A percentile compares a stretch with the other conserved stretches of the same genome.
These are phyloP conservation scores for Saccharum spontaneum DNA, from an alignment of 176 grass and related monocot genomes.

Conservation along the genomic window DNA sequence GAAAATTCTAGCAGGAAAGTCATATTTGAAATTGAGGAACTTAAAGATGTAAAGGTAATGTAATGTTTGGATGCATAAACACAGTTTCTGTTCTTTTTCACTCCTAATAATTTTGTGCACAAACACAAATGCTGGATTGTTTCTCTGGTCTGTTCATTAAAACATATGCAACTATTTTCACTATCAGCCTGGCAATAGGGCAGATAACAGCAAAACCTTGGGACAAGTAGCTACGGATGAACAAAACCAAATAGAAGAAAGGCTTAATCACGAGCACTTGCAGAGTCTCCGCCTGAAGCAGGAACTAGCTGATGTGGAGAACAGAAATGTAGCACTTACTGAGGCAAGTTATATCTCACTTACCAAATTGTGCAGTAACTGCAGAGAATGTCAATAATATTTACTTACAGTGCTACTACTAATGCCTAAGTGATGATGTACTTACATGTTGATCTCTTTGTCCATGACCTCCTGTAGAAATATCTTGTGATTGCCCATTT, in stretches of 20 bases:
- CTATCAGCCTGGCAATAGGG: slow-evolving; percentile 63
- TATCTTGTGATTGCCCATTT: not conserved
- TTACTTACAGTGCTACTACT: not conserved
- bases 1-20: slow-evolving; percentile 49
- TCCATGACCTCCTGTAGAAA: not conserved
- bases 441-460: not conserved
- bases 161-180: not conserved
- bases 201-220: slow-evolving; percentile 44
- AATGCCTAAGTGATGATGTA: slow-evolving; percentile 1
- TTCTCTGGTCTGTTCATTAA: slow-evolving; percentile 1
- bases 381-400: not conserved
- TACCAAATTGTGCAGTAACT: not conserved
- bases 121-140: not conserved
- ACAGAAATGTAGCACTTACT: slow-evolving; percentile 70
- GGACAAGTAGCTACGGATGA: slow-evolving; percentile 49
- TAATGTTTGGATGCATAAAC: slow-evolving; percentile 43
- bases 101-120: not conserved
- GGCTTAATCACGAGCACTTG: slow-evolving; percentile 64
- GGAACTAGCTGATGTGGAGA: slow-evolving; percentile 65
- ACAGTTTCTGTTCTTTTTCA: not conserved
- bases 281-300: slow-evolving; percentile 71
- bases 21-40: slow-evolving; percentile 74
- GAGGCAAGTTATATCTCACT: slow-evolving; percentile 50
- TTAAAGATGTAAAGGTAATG: slow-evolving; percentile 71
- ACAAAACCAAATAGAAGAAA: slow-evolving; percentile 68